Percentiles rank a stretch among this genome's conserved stretches.
Evolutionary conservation across 129 eudicot genomes (phyloP).

Genomic region (Ambrosia artemisiifolia): DNA sequence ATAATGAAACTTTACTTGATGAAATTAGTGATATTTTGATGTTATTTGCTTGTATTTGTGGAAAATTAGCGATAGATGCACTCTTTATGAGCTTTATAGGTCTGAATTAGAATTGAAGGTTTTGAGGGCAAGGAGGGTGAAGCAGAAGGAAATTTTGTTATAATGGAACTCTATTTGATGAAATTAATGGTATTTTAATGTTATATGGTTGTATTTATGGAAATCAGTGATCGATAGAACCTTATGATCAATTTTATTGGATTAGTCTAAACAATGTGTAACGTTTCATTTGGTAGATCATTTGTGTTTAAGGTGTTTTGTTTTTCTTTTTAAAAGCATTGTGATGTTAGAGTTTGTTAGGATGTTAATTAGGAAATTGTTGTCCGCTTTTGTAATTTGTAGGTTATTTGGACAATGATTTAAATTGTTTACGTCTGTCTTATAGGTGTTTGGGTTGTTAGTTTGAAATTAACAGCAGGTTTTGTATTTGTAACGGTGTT

Average conservation of each 20-base stretch:
- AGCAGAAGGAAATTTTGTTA: neutral
- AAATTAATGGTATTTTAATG: neutral
- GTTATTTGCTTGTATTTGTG: neutral
- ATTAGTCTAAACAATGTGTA: neutral
- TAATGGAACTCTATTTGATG: neutral
- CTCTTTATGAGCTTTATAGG: too few species aligned
- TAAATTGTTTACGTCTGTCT: constrained; percentile 7
- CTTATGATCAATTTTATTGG: constrained; percentile 8
- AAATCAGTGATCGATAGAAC: too few species aligned
- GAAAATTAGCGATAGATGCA: neutral
- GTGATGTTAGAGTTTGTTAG: neutral
- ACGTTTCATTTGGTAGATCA: neutral
- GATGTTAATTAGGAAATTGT: constrained; percentile 3
- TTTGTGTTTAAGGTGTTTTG: too few species aligned
- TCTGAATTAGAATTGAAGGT: too few species aligned
- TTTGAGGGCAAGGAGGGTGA: too few species aligned
- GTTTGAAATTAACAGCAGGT: neutral
- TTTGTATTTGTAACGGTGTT: constrained; percentile 7
- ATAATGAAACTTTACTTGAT: neutral
- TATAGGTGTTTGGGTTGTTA: neutral
- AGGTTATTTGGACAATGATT: neutral
- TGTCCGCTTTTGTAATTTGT: neutral
- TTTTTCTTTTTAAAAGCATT: too few species aligned
- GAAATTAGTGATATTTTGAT: neutral
- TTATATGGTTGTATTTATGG: neutral